Conservation (phyloP, 2,329 filamentous ascomycete species). For the Daldinia eschscholtzii region DNA sequence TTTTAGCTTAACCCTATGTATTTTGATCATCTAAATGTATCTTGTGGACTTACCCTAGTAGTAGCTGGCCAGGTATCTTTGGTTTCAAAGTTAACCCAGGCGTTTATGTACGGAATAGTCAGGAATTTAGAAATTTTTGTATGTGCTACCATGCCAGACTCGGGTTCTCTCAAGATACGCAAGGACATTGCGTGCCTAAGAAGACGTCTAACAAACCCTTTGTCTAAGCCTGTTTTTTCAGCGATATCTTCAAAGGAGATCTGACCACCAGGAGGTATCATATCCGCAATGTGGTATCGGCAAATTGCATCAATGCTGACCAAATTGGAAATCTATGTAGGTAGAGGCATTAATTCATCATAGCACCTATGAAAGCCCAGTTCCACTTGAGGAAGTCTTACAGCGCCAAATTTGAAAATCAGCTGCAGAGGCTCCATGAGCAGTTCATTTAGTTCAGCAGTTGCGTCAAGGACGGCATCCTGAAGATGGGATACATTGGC, state of each 20-base stretch:
- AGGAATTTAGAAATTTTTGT: conserved; percentile 30
- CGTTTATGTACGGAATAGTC: conserved; percentile 25
- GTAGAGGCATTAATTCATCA: conserved; percentile 23
- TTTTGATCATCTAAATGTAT: background rate
- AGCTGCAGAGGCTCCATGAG: conserved; percentile 65
- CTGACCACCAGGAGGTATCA: conserved; percentile 29
- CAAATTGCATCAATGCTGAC: conserved; percentile 47
- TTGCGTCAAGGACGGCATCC: conserved; percentile 43
- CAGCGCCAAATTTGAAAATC: conserved; percentile 37
- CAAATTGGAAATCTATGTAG: conserved; percentile 28
- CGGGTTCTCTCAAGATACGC: conserved; percentile 49
- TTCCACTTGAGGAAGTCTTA: conserved; percentile 25
- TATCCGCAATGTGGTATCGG: conserved; percentile 45
- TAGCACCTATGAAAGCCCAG: background rate
- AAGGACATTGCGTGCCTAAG: conserved; percentile 50
- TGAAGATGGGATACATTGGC: conserved; percentile 25
- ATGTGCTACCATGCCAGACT: conserved; percentile 43
- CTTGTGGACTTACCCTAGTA: conserved; percentile 18
- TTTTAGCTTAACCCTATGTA: conserved; percentile 2
- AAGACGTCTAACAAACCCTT: conserved; percentile 45
- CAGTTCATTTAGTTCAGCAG: conserved; percentile 43
- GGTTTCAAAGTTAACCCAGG: conserved; percentile 34
- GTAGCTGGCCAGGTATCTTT: conserved; percentile 44
- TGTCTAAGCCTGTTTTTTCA: conserved; percentile 37
- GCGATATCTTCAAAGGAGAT: conserved; percentile 39